These are phyloP conservation scores for Chaetomium tenue DNA, from an alignment of 495 filamentous ascomycete species.

Conservation along the genomic window DNA sequence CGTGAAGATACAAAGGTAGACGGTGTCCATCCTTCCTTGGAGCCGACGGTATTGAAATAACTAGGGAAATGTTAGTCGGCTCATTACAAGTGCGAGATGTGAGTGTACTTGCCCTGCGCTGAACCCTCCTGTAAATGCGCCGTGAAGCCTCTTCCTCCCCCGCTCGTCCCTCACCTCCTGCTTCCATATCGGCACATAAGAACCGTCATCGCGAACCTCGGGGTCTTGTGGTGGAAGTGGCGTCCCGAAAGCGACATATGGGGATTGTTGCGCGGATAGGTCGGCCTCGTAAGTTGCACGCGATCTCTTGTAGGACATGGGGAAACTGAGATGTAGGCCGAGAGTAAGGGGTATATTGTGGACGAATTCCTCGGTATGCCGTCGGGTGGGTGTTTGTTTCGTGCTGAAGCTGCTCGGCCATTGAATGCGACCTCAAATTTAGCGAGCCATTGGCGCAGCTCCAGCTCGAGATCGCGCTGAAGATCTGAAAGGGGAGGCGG, in stretches of 20 bases:
- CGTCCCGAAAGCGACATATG: constrained; percentile 82
- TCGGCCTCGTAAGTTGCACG: constrained; percentile 77
- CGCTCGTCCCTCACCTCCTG: constrained; percentile 94
- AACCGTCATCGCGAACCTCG: constrained; percentile 83
- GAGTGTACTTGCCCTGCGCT: constrained; percentile 74
- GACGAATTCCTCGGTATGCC: neutral
- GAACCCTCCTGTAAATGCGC: constrained; percentile 94
- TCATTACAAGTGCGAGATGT: neutral
- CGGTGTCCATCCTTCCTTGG: constrained; percentile 96
- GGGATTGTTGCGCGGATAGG: constrained; percentile 66
- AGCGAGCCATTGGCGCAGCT: neutral
- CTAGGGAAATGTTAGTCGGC: constrained; percentile 43
- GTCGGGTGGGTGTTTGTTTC: neutral
- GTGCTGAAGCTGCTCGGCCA: neutral
- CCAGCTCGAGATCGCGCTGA: neutral
- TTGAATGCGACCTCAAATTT: neutral
- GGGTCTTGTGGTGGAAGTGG: constrained; percentile 78
- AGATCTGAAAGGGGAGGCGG: neutral
- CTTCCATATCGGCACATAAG: constrained; percentile 93
- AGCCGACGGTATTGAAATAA: constrained; percentile 97
- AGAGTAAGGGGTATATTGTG: neutral
- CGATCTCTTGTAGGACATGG: constrained; percentile 78
- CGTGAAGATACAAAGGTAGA: constrained; percentile 90
- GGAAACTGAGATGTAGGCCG: neutral
- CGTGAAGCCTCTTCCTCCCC: constrained; percentile 87